Base-by-base conservation (phyloP, 106 monocot species). In the Gastrodia elata region DNA sequence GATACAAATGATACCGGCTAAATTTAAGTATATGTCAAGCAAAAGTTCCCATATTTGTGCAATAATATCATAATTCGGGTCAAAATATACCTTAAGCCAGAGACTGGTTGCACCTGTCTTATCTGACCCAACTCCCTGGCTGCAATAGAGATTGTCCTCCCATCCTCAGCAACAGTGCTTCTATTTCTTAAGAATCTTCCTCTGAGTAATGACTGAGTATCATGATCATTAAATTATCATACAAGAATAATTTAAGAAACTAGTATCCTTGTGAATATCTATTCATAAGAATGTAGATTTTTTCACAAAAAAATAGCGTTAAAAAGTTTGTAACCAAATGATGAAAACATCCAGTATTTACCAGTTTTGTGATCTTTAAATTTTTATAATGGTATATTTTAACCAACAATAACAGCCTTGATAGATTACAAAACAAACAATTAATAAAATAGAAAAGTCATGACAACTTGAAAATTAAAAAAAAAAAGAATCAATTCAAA, bases 121-220 rank as follows among this genome's bases (percentile, higher is more conserved):
- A 90, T 59, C 68, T 82, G 86, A 59, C 96, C 92, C 39, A 96
- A 75, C 82, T 96, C 96, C 73, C 86, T 87, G 43, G 89, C 92
- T 77, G 92, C 85, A 55, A 82, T 22, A 59, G 92, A 92, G 30
- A 85, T 73, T 56, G 82, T 76, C 49, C 88, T 90, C 78, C 87
- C 90, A 71, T 86, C 87, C 64, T 84, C 87, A 42, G 35, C 20
- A 56, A 84, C 73, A 40, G 88, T 77, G 40, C 80, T 48, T 61
- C 68, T 86, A 77, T 91, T 99, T 70, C 93, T 78, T 71, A 90
- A 82, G 70, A 92, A 96, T 73, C 96, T 90, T 65, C 92, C 92
- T 70, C 90, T 77, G 41, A 96, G 85, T 25, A 96, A 75, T 55
- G 92, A 88, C 96, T 96, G 86, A 83, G 65, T 28, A 83, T 72